Base-by-base conservation (phyloP, 2,329 filamentous ascomycete species). In the Penicillium sp. region DNA sequence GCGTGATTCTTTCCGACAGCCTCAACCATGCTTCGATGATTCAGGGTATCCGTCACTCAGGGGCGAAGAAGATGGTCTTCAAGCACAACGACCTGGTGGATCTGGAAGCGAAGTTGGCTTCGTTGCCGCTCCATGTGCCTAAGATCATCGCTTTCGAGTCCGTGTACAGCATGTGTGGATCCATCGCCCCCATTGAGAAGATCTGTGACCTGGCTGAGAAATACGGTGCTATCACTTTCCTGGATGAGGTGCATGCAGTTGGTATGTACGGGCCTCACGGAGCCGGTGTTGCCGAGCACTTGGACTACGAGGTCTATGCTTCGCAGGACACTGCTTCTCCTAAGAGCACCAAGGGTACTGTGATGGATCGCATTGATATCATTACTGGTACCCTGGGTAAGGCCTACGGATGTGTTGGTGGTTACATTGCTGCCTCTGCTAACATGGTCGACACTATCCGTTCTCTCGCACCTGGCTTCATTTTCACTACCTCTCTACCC, bases 71-170 rank as follows among this genome's bases (percentile, higher is more conserved):
- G 83, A 85, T 98, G 76, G 93, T 99, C 26, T 99, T 98, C 85
- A 96, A 96, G 80, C 95, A 99, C 80, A 99, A 99, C 70, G 93
- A 99, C 69, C 77, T 98, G n/a, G 86, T 83, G 43, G 95, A 99
- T 69, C 82, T 99, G 16, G 95, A 99, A 80, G 86, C 86, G 50
- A 98, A 99, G 78, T 82, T 99, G 63, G 92, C 93, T 3, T 90
- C 92, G 13, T 83, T 99, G 43, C 92, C 93, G 0, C 79, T 90
- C 1, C 84, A 95, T 59, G 85, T 90, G 35, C 95, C 95, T 56
- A 99, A 99, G 82, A 96, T 99, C 64, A 99, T 99, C 64, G 95
- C 95, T 2, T 99, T 98, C 64, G 95, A 99, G 79, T 96, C 92
- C 29, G 95, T 99, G 3, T 99, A 99, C 80, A 96, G 92, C 80